These are phyloP conservation scores for Gossypium laxum DNA, from an alignment of 441 rosid genomes.

Conservation along the genomic window DNA sequence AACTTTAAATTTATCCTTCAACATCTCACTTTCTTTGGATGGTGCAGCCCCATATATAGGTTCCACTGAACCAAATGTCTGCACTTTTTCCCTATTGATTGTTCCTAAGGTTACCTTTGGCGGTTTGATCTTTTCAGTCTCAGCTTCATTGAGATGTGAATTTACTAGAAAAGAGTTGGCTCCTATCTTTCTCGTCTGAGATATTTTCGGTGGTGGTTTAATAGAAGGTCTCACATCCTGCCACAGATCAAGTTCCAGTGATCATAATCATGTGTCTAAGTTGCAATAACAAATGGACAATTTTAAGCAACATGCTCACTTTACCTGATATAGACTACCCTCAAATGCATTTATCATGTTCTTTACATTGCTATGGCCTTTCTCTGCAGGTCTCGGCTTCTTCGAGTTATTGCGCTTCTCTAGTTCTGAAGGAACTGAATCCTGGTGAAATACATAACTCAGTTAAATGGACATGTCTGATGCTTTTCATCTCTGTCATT, in stretches of 20 bases:
- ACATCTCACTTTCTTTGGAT: constrained; percentile 10
- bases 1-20: constrained; percentile 17
- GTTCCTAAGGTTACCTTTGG: constrained; percentile 7
- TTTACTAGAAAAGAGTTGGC: constrained; percentile 21
- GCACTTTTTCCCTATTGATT: constrained; percentile 7
- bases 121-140: constrained; percentile 8
- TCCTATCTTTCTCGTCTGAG: constrained; percentile 22
- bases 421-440: constrained; percentile 13
- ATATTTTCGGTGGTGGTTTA: constrained; percentile 26
- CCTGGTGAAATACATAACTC: constrained; percentile 6
- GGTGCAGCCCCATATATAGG: constrained; percentile 9
- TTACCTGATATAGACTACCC: constrained; percentile 56
- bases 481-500: constrained; percentile 32
- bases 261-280: constrained; percentile 5
- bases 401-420: constrained; percentile 17
- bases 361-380: constrained; percentile 49
- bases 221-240: constrained; percentile 36
- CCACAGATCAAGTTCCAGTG: constrained; percentile 11
- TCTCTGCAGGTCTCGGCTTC: constrained; percentile 27
- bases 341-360: constrained; percentile 72
- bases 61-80: constrained; percentile 14
- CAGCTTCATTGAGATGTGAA: constrained; percentile 13
- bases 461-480: constrained; percentile 10
- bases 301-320: constrained; percentile 2
- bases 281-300: not conserved